Base-by-base conservation (phyloP, 768 basidiomycete species). In the Naganishia onofrii region DNA sequence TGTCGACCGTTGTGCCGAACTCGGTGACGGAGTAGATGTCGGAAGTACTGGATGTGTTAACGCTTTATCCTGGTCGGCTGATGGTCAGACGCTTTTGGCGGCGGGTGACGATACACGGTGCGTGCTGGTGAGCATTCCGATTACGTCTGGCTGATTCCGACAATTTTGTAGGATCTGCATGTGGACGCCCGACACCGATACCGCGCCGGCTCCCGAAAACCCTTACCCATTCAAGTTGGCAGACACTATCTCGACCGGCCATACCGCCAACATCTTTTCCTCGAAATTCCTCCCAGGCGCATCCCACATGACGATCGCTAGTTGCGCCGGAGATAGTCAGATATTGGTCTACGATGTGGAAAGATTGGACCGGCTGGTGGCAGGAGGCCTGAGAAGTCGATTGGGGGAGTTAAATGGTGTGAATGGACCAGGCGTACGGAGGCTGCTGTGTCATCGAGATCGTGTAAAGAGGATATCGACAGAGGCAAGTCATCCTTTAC, bases 261-360 rank as follows among this genome's bases (percentile, higher is more conserved):
- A 95, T 78, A 85, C 82, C 55, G 87, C 85, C 15, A 95, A 95
- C 75, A 91, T 95, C 55, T 95, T 95, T 83, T 90, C 88, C 73
- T 87, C 86, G 0, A 87, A 90, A 55, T 88, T 91, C 84, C 83
- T 95, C 1, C 91, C 91, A 0, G 83, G 86, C 72, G 73, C 78
- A 13, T 70, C 56, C 15, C 90, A 90, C 13, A 85, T 88, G n/a
- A 86, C 87, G 65, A 89, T 94, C 21, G 81, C 79, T 13, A 78
- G 74, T 87, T 91, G 79, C 83, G 81, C 82, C 3, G 80, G 79
- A 4, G 92, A 93, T 77, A 82, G 81, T 23, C 86, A 92, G 80
- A 86, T 93, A 53, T 85, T 91, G 51, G 86, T 94, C 2, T 90
- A 90, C 73, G 91, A 93, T 75, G 81, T 90, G 15, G 86, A 74